phyloP scores from a whole-genome alignment of 2,329 filamentous ascomycete genomes.

The Hypoxylon sp. region DNA sequence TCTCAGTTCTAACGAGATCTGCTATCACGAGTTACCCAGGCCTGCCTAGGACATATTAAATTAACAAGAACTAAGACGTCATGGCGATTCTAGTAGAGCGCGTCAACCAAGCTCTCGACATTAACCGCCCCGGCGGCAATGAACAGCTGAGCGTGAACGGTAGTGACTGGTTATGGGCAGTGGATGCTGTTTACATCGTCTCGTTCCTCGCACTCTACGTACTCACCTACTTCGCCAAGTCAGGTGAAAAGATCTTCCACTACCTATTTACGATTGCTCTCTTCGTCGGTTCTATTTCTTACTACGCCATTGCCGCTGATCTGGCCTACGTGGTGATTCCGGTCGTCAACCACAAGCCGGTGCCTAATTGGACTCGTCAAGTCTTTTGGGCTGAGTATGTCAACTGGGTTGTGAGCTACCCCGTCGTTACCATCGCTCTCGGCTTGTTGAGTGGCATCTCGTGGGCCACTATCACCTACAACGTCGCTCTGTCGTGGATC shows the following conservation, averaged over 20 bases:
- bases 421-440: slow-evolving; percentile 61
- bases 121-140: slow-evolving; percentile 62
- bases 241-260: slow-evolving; percentile 69
- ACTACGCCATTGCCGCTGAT: slow-evolving; percentile 68
- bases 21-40: slow-evolving; percentile 11
- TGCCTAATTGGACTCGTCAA: slow-evolving; percentile 58
- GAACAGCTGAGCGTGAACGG: slow-evolving; percentile 61
- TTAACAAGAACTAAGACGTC: slow-evolving; percentile 16
- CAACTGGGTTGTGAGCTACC: slow-evolving; percentile 66
- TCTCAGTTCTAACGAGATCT: slow-evolving; percentile 38
- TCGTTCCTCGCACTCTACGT: slow-evolving; percentile 61
- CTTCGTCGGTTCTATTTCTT: slow-evolving; percentile 64
- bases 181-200: slow-evolving; percentile 64
- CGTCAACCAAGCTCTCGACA: slow-evolving; percentile 62
- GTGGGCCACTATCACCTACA: slow-evolving; percentile 70
- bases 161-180: slow-evolving; percentile 70
- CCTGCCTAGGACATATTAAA: slow-evolving; percentile 30
- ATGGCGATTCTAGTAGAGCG: slow-evolving; percentile 50
- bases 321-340: slow-evolving; percentile 62
- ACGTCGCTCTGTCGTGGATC: slow-evolving; percentile 65
- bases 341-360: slow-evolving; percentile 55
- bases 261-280: slow-evolving; percentile 67
- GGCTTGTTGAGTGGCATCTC: slow-evolving; percentile 67
- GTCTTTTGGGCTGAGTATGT: slow-evolving; percentile 71
- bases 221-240: slow-evolving; percentile 60